A percentile compares a stretch with the other conserved stretches of the same genome.
These are phyloP conservation scores for Bacidia gigantensis DNA, from an alignment of 495 filamentous ascomycete species.

Conservation along the genomic window DNA sequence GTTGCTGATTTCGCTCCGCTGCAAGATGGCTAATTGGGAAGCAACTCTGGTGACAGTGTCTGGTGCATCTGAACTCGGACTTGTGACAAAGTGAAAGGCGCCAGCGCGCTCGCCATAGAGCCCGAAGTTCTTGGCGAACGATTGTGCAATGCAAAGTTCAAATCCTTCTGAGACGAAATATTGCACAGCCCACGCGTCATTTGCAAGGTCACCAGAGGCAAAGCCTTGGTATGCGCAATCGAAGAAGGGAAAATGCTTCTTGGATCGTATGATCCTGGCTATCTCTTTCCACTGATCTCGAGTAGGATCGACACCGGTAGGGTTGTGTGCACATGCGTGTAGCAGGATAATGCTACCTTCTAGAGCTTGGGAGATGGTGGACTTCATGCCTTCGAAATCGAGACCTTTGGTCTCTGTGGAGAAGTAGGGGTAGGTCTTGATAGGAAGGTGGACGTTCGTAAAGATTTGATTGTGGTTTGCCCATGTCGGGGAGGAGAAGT, in stretches of 20 bases:
- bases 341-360: conserved; percentile 75
- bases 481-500: conserved; percentile 92
- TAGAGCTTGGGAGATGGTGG: conserved; percentile 51
- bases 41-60: conserved; percentile 53
- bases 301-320: conserved; percentile 92
- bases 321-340: conserved; percentile 96
- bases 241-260: conserved; percentile 94
- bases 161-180: conserved; percentile 92
- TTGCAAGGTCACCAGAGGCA: conserved; percentile 74
- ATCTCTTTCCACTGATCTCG: conserved; percentile 88
- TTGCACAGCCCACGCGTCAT: conserved; percentile 80
- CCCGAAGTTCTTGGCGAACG: conserved; percentile 98
- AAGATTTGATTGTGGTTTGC: conserved; percentile 99
- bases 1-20: conserved; percentile 94
- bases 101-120: conserved; percentile 93
- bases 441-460: conserved; percentile 67
- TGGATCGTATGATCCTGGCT: conserved; percentile 54
- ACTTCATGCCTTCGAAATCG: conserved; percentile 79
- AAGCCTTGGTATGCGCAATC: conserved; percentile 98
- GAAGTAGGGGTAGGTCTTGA: conserved; percentile 89
- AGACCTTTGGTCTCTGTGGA: conserved; percentile 70
- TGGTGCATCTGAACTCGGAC: conserved; percentile 50
- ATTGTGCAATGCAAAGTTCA: conserved; percentile 90
- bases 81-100: conserved; percentile 88
- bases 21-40: conserved; percentile 83